Conservation (phyloP, 768 basidiomycete species). For the Pisolithus sp. region DNA sequence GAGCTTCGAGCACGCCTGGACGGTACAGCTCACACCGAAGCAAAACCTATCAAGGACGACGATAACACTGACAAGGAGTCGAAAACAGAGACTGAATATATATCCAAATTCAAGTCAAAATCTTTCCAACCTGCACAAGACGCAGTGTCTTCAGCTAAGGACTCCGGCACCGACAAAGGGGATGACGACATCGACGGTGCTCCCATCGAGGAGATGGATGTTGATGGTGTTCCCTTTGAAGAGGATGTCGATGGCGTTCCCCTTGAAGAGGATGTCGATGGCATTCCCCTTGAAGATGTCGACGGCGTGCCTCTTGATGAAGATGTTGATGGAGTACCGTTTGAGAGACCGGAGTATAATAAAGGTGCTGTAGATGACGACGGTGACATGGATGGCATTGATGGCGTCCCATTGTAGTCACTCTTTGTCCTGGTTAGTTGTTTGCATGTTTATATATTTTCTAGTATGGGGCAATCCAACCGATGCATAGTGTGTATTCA, state of each 20-base stretch:
- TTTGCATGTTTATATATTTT: neutral
- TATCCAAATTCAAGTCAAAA: slow-evolving; percentile 70
- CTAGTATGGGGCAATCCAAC: neutral
- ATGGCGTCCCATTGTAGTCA: neutral
- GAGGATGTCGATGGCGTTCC: slow-evolving; percentile 11
- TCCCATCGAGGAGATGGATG: slow-evolving; percentile 25
- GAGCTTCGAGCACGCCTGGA: slow-evolving; percentile 73
- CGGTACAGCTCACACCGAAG: slow-evolving; percentile 36
- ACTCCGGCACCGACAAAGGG: slow-evolving; percentile 29
- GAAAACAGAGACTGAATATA: slow-evolving; percentile 30
- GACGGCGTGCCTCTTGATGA: slow-evolving; percentile 25
- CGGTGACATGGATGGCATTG: neutral
- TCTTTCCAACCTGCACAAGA: slow-evolving; percentile 68
- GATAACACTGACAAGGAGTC: slow-evolving; percentile 7
- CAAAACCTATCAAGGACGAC: slow-evolving; percentile 23
- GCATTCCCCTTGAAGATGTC: slow-evolving; percentile 11
- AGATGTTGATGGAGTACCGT: slow-evolving; percentile 6
- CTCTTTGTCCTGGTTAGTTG: neutral
- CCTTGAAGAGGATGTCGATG: slow-evolving; percentile 11
- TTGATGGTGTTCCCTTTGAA: slow-evolving; percentile 35
- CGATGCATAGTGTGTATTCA: neutral
- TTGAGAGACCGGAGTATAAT: neutral
- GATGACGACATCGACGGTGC: slow-evolving; percentile 24
- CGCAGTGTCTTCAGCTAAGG: slow-evolving; percentile 18
- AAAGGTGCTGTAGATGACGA: neutral